Conservation (phyloP, 2,329 filamentous ascomycete genomes). For the Lecanicillium sp. region DNA sequence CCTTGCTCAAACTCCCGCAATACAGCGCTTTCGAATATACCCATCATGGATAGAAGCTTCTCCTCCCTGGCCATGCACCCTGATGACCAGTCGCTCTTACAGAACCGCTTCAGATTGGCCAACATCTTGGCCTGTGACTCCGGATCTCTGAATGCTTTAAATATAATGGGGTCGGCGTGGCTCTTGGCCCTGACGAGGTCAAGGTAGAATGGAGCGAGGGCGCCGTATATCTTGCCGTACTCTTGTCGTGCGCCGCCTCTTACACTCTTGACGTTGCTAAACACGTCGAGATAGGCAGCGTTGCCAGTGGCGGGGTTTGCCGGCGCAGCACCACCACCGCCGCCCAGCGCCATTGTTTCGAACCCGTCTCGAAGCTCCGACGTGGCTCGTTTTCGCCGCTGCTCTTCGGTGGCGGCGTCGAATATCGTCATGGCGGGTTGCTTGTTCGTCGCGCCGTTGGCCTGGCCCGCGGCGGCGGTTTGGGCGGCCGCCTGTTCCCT, state of each 20-base stretch:
- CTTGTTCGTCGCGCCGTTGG: conserved; percentile 15
- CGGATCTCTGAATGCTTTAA: conserved; percentile 79
- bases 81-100: conserved; percentile 70
- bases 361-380: conserved; percentile 57
- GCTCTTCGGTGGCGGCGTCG: conserved; percentile 63
- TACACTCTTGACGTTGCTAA: conserved; percentile 67
- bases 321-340: conserved; percentile 26
- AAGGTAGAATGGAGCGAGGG: conserved; percentile 79
- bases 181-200: conserved; percentile 67
- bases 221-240: conserved; percentile 85
- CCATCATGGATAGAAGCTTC: conserved; percentile 65
- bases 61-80: conserved; percentile 66
- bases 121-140: conserved; percentile 88
- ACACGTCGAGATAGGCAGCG: conserved; percentile 57
- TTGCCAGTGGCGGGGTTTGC: conserved; percentile 48
- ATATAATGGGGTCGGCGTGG: conserved; percentile 75
- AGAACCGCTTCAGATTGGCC: conserved; percentile 69
- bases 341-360: conserved; percentile 59
- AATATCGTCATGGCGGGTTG: conserved; percentile 53
- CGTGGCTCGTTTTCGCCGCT: conserved; percentile 36
- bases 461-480: conserved; percentile 12
- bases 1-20: conserved; percentile 89
- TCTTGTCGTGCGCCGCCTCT: conserved; percentile 81
- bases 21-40: conserved; percentile 84
- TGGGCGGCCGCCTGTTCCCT: conserved; percentile 40